Base-by-base conservation (phyloP, 2,329 filamentous ascomycete genomes). In the Orbilia oligospora region DNA sequence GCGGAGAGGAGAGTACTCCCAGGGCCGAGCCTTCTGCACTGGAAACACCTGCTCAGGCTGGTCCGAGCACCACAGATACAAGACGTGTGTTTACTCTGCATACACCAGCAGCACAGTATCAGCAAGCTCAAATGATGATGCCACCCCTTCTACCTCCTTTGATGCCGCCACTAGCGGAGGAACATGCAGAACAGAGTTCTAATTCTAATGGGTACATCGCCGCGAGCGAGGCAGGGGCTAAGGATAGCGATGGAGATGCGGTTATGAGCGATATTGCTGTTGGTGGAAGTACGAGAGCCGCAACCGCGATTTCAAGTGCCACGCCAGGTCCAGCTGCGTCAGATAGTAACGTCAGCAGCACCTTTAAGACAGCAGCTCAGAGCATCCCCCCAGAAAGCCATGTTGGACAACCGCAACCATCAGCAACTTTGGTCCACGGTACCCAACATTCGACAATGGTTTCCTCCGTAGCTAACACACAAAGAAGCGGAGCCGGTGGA, bases 361-460 rank as follows among this genome's bases (percentile, higher is more conserved):
- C 86, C 0, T 87, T 87, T 71, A 86, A 86, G n/a, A 86, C 84
- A 16, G 87, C 86, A 53, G 86, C 86, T 9, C 86, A 87, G 80
- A 86, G 86, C 8, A 84, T 85, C 77, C 85, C 85, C 18, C 83
- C 84, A 12, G 85, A 86, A 76, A 86, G 85, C 4, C 84, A 86
- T 80, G 86, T 86, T 16, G 86, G 75, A 20, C 64, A 85, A 1
- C 85, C 86, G 2, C 86, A 85, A 14, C 85, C 87, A 76, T 44
- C 56, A 5, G 51, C 12, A 85, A 86, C 67, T 82, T 86, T 56
- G 82, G 85, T 65, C 84, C 86, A 71, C 12, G 5, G 5, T 41
- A 88, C 87, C 1, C 89, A 90, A 76, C 63, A 70, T 12, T 79
- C 76, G 10, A 67, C 56, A 16, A 22, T 70, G 9, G 41, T 75